These are phyloP conservation scores for Ilex aquifolium DNA, from an alignment of 257 asterid species.

Conservation along the genomic window DNA sequence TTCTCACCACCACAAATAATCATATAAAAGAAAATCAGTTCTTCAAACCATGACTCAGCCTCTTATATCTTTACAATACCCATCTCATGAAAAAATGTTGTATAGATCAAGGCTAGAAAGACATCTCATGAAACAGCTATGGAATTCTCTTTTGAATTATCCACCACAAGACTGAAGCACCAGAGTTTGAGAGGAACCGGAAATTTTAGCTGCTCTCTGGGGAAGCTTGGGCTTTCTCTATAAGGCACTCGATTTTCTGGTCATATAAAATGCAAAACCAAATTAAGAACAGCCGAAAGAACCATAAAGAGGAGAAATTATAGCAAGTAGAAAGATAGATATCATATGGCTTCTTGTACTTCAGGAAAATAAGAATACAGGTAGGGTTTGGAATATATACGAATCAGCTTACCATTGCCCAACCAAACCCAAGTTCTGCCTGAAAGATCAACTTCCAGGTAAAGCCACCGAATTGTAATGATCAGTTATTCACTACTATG, in stretches of 20 bases:
- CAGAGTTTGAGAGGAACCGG: neutral
- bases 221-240: constrained; percentile 41
- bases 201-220: constrained; percentile 22
- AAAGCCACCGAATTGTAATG: too few species aligned
- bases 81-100: neutral
- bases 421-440: too few species aligned
- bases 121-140: neutral
- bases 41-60: neutral
- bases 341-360: too few species aligned
- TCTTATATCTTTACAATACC: neutral
- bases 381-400: too few species aligned
- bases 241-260: constrained; percentile 62
- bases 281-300: neutral
- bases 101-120: neutral
- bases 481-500: too few species aligned
- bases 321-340: neutral
- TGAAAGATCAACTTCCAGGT: too few species aligned
- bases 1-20: neutral
- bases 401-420: too few species aligned
- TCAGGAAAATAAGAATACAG: too few species aligned
- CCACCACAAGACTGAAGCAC: neutral
- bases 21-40: neutral
- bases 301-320: neutral
- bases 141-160: constrained; percentile 2
- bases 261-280: constrained; percentile 9